Base-by-base conservation (phyloP, 1,284 basidiomycete genomes). In the Rhodotorula glutinis region DNA sequence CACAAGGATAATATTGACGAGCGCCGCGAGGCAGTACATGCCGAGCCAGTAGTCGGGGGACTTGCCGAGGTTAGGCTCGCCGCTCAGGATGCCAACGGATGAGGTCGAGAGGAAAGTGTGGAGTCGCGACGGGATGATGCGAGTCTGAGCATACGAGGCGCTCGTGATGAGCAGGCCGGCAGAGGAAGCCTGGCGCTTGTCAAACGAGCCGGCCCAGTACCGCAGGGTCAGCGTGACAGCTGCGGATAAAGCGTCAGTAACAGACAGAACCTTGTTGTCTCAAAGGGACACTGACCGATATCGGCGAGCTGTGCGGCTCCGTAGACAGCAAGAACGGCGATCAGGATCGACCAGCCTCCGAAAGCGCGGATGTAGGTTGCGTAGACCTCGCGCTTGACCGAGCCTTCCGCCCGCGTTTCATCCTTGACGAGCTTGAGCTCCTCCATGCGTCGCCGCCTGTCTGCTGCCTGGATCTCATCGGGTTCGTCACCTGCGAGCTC, bases 171-270 rank as follows among this genome's bases (percentile, higher is more conserved):
- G 25, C 11, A 51, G 14, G 16, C 25, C 16, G 16, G 25, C 14
- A 3, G 73, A 49, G 33, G 56, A 46, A 29, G 53, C 52, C 43
- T 52, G 21, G 47, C 41, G 66, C 3, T 21, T 30, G 3, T 29
- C 74, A 51, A 71, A 75, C 19, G 72, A 65, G 19, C 60, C 58
- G 2, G 75, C 72, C 75, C 75, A 76, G 47, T 69, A 69, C 1
- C 72, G 64, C 1, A 76, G 57, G 1, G 72, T 67, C 44, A 69
- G 51, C 16, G 57, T 61, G 33, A 70, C 65, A 33, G 61, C 69
- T 71, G 53, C 11, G 14, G 8, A 27, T 8, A 17, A 25, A 4
- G n/a, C 11, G 25, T 52, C 4, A 25, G 44, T 14, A 0, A 51
- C 11, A 13, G 13, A 5, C 25, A 23, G 33, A 2, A 41, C 2